A percentile compares a stretch with the other conserved stretches of the same genome.
Evolutionary conservation across 257 asterid species (phyloP).

Genomic region (Solanum acaule): DNA sequence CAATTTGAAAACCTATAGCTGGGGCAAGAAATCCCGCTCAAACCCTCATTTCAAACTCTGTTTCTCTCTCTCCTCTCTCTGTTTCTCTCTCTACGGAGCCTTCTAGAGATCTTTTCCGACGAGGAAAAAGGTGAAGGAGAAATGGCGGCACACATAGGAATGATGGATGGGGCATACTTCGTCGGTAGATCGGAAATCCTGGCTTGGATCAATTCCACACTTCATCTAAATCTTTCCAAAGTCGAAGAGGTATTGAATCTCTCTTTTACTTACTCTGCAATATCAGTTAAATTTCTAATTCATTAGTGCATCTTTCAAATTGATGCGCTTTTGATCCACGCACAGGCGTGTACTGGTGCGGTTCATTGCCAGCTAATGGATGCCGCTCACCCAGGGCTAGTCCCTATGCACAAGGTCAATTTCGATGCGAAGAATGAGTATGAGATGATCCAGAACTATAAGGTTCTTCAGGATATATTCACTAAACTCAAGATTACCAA

Average conservation of each 20-base stretch:
- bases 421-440: constrained; percentile 82
- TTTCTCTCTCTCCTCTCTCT: background rate
- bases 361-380: constrained; percentile 96
- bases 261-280: background rate
- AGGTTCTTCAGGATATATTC: constrained; percentile 88
- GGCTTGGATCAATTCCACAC: constrained; percentile 78
- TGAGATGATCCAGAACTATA: constrained; percentile 87
- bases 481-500: constrained; percentile 74
- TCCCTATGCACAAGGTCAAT: constrained; percentile 91
- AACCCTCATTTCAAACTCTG: constrained; percentile 26
- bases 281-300: background rate
- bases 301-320: too few relatives aligned
- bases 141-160: constrained; percentile 72
- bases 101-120: background rate
- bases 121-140: background rate
- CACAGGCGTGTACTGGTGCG: constrained; percentile 79
- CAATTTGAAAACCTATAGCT: background rate
- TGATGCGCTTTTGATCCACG: background rate
- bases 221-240: constrained; percentile 76
- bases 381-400: constrained; percentile 71
- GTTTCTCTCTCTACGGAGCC: background rate
- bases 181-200: constrained; percentile 89
- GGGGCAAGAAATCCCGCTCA: constrained; percentile 29
- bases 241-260: constrained; percentile 67
- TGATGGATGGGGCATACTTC: constrained; percentile 90